Evolutionary conservation across 2,329 filamentous ascomycete genomes (phyloP).

Genomic region (Fusarium setosum): DNA sequence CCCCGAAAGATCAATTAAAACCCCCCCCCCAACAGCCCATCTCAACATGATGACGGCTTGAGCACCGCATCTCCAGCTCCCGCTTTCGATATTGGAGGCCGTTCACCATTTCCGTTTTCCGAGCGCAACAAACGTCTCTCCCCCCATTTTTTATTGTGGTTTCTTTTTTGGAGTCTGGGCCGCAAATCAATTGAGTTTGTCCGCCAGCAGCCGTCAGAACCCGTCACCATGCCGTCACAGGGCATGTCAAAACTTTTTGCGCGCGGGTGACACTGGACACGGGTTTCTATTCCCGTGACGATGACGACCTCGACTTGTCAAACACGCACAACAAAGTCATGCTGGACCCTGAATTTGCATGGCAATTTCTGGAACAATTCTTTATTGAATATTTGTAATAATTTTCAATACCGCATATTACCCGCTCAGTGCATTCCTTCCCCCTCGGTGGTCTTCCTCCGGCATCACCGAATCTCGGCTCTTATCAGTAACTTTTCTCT

Average conservation of each 20-base stretch:
- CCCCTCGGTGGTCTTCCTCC: constrained; percentile 33
- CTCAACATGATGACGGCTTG: constrained; percentile 1
- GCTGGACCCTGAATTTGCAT: neutral
- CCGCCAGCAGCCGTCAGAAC: constrained; percentile 38
- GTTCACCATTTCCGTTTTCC: neutral
- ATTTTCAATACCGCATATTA: neutral
- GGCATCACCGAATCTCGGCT: constrained; percentile 21
- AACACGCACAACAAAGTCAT: neutral
- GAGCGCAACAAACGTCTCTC: neutral
- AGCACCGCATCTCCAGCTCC: neutral
- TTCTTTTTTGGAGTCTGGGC: no score
- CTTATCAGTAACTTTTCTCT: constrained; percentile 40
- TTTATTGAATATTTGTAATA: neutral
- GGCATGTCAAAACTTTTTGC: neutral
- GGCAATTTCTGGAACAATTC: neutral
- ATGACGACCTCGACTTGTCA: constrained; percentile 20
- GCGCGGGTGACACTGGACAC: constrained; percentile 18
- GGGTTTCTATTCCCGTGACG: constrained; percentile 19
- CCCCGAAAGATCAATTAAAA: neutral
- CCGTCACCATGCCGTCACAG: constrained; percentile 35
- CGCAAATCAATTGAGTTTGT: neutral
- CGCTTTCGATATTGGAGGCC: neutral
- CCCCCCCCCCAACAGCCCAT: neutral
- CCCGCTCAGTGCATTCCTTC: constrained; percentile 3
- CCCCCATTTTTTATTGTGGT: no score